Evolutionary conservation across 2,329 filamentous ascomycete genomes (phyloP), one percentile per base, ranked within the genome.

Genomic region (Aspergillus tamarii): DNA sequence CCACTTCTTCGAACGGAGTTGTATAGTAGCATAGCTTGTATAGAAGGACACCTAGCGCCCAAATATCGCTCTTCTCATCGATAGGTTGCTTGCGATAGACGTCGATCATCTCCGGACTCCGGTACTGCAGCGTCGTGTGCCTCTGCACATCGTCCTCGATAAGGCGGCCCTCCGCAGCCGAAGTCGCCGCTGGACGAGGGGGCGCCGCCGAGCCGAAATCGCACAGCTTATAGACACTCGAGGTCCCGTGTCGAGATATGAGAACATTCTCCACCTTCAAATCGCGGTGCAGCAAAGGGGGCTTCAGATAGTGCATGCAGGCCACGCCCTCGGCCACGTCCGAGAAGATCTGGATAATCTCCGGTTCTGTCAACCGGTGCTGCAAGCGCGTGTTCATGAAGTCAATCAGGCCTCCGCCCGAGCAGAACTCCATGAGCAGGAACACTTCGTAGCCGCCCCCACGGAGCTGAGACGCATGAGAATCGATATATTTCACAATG

Each of bases 1-100:
- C 95, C 74, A 97, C 93, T 67, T 98, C 94, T 80, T 99, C 95
- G 73, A 99, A 99, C 0, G 95, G 95, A 7, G 95, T 99, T 1
- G 95, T 99, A 80, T 99, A 99, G 80, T 98, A 99, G 83, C 95
- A 99, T 66, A 99, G 85, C 83, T 99, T 99, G 84, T 99, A 99
- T 60, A 99, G 81, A 63, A 99, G 82, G 48, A 99, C 95, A 6
- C 95, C 95, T 65, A 99, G 81, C 1, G 95, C 95, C 95, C 94
- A 99, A 34, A 99, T 97, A 78, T 99, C 95, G 56, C 94, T 96
- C 82, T 99, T 99, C 81, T 99, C 95, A 75, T 99, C 93, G 74
- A 99, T 97, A 0, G 95, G 93, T 72, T 94, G 92, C 78, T 96
- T 97, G 67, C 94, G 87, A 80, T 97, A 99, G 28, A 99, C 95